A percentile compares a stretch with the other conserved stretches of the same genome.
Evolutionary conservation across 1,284 basidiomycete species (phyloP).

Genomic region (Chondrostereum purpureum): DNA sequence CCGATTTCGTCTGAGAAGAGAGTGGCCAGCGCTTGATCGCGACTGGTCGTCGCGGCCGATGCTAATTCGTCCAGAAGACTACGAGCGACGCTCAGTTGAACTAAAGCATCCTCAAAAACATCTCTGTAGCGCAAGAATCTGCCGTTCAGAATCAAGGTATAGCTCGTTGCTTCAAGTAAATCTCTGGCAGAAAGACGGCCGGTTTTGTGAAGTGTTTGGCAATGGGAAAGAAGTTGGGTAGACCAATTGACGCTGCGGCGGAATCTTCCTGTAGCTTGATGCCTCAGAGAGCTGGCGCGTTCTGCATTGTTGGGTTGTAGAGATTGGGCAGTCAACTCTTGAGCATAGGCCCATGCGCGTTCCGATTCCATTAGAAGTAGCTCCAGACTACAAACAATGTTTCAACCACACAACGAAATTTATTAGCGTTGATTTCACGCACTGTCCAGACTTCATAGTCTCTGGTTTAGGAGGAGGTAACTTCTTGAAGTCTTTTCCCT

Average conservation of each 20-base stretch:
- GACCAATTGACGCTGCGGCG: conserved; percentile 84
- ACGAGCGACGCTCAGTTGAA: conserved; percentile 75
- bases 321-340: conserved; percentile 63
- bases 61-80: conserved; percentile 72
- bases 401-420: neutral
- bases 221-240: conserved; percentile 69
- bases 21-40: conserved; percentile 80
- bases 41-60: conserved; percentile 64
- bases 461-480: conserved; percentile 59
- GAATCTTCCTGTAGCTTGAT: conserved; percentile 76
- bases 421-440: conserved; percentile 26
- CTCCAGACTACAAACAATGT: conserved; percentile 54
- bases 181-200: conserved; percentile 48
- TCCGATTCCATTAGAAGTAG: conserved; percentile 85
- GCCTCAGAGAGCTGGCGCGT: conserved; percentile 52
- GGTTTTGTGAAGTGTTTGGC: conserved; percentile 54
- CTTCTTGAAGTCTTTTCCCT: conserved; percentile 86
- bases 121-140: conserved; percentile 70
- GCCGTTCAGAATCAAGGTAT: conserved; percentile 67
- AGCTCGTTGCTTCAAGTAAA: conserved; percentile 58
- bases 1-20: conserved; percentile 30
- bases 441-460: conserved; percentile 76
- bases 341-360: conserved; percentile 86
- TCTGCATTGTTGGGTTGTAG: conserved; percentile 46
- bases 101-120: conserved; percentile 74